Base-by-base conservation (phyloP, 495 filamentous ascomycete genomes). In the Daldinia grandis region DNA sequence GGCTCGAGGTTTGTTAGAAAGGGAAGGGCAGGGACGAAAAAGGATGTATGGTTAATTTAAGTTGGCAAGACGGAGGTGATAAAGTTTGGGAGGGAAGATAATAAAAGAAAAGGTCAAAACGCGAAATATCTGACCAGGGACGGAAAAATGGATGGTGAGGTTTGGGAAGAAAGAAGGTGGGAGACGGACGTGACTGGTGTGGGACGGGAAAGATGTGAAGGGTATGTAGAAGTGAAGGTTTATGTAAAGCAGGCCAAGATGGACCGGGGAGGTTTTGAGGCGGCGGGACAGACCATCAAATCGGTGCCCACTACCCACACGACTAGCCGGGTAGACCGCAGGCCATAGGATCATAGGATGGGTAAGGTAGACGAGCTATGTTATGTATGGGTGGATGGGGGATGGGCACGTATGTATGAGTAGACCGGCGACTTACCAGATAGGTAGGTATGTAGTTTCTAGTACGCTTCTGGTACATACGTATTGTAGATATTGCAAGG, bases 261-360 rank as follows among this genome's bases (percentile, higher is more conserved):
- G 35, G 70, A 74, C 73, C 62, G 75, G 75, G 73, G 75, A 77
- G 68, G 67, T 77, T 77, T 72, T 73, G 75, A 77, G 73, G 72
- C 75, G 70, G 75, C 75, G 73, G 75, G 73, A 77, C 75, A 76
- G 66, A 72, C 70, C 73, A 69, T 71, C 68, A 69, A 77, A 74
- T 72, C 75, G 75, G 73, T 68, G 70, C 62, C 70, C 70, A 76
- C 61, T 68, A 65, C 65, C 71, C 68, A 76, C 66, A 73, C 60
- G 62, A 66, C 74, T 73, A 76, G 70, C 70, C 70, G 70, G 70
- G 40, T 44, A 68, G 60, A 44, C 50, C 58, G 42, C 57, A 50
- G 44, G 44, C 59, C 15, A 56, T 55, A 72, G 60, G 64, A 65
- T 62, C 57, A 56, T 58, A 63, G 64, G 59, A 63, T 58, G 58